These are phyloP conservation scores for Antarctomyces pellizariae DNA, from an alignment of 495 filamentous ascomycete species.

Conservation along the genomic window DNA sequence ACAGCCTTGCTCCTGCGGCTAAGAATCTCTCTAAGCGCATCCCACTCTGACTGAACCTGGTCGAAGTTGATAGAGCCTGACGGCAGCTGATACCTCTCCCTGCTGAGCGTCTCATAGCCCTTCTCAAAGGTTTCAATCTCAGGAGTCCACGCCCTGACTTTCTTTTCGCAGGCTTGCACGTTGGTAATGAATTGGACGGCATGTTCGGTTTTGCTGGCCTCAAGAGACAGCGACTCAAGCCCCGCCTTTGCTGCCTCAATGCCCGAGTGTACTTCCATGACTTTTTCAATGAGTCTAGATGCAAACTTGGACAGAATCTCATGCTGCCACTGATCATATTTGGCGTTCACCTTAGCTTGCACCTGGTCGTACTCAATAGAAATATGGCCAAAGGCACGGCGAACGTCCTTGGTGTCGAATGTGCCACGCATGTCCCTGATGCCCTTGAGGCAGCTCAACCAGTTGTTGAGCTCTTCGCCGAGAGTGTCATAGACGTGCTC, in stretches of 20 bases:
- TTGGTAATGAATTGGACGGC: constrained; percentile 96
- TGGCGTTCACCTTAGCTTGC: constrained; percentile 89
- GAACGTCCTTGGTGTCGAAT: constrained; percentile 88
- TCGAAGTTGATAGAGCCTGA: constrained; percentile 84
- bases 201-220: constrained; percentile 80
- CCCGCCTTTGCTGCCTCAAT: constrained; percentile 72
- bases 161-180: constrained; percentile 84
- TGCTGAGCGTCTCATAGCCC: constrained; percentile 69
- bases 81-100: constrained; percentile 83
- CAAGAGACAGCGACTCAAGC: constrained; percentile 71
- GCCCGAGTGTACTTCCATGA: constrained; percentile 72
- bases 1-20: constrained; percentile 80
- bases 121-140: constrained; percentile 90
- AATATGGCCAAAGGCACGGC: constrained; percentile 74
- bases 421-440: constrained; percentile 82
- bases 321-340: constrained; percentile 99
- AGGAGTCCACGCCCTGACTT: constrained; percentile 78
- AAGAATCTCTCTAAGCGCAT: constrained; percentile 68
- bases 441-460: constrained; percentile 85
- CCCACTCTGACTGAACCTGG: constrained; percentile 87
- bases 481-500: constrained; percentile 83
- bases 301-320: constrained; percentile 89
- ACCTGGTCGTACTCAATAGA: constrained; percentile 96
- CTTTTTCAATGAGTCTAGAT: constrained; percentile 61
- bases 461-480: constrained; percentile 74